A percentile compares a stretch with the other conserved stretches of the same genome.
Conservation (phyloP, 2,329 filamentous ascomycete species). For the Pezicula radicicola region DNA sequence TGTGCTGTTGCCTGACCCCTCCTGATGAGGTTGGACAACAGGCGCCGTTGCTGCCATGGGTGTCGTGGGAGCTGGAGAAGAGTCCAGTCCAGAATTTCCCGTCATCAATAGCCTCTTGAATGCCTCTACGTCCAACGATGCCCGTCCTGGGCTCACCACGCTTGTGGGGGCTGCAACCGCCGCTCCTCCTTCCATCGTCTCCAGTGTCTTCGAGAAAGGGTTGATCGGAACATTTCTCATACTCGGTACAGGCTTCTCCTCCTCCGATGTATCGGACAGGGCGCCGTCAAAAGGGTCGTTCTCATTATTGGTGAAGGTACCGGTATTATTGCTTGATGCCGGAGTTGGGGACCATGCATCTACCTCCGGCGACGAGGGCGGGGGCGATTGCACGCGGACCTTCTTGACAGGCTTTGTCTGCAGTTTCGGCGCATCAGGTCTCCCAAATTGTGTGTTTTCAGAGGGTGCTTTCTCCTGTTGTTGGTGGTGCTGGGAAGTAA, state of each 20-base stretch:
- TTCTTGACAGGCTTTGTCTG: slow-evolving; percentile 57
- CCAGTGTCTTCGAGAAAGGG: slow-evolving; percentile 54
- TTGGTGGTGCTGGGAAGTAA: slow-evolving; percentile 8
- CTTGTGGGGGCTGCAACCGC: slow-evolving; percentile 9
- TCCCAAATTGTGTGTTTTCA: slow-evolving; percentile 4
- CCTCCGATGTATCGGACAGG: slow-evolving; percentile 27
- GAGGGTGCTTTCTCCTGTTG: background rate
- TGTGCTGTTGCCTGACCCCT: slow-evolving; percentile 48
- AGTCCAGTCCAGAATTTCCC: slow-evolving; percentile 49
- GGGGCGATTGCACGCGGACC: slow-evolving; percentile 64
- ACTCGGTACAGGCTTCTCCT: slow-evolving; percentile 15
- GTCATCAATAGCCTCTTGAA: slow-evolving; percentile 77
- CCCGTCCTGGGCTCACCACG: slow-evolving; percentile 28
- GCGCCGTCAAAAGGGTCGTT: slow-evolving; percentile 28
- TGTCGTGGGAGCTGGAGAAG: slow-evolving; percentile 24
- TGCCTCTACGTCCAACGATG: slow-evolving; percentile 69
- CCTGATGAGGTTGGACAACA: slow-evolving; percentile 22
- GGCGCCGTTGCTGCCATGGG: slow-evolving; percentile 24
- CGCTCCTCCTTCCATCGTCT: slow-evolving; percentile 41
- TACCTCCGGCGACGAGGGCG: slow-evolving; percentile 41
- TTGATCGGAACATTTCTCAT: slow-evolving; percentile 38
- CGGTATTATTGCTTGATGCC: slow-evolving; percentile 27
- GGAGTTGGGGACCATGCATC: slow-evolving; percentile 21
- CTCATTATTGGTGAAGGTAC: slow-evolving; percentile 17
- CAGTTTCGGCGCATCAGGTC: slow-evolving; percentile 18